phyloP scores from a whole-genome alignment of 257 asterid species.

The Lycium barbarum region DNA sequence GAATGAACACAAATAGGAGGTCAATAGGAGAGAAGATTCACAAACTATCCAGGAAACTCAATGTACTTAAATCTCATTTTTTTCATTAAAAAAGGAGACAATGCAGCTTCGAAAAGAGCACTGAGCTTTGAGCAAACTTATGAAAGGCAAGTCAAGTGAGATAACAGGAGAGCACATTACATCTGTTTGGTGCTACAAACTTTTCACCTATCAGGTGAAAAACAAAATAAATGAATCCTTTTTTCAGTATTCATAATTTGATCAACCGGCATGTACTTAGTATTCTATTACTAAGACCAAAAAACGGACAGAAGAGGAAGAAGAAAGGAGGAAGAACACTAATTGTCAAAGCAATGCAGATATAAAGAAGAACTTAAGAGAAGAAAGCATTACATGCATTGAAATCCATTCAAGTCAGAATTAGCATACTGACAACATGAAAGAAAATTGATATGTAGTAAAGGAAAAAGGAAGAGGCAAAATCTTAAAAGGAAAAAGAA shows the following conservation, averaged over 20 bases:
- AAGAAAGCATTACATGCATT: constrained; percentile 2
- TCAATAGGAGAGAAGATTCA: constrained; percentile 3
- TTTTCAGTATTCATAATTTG: background rate
- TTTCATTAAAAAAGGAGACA: background rate
- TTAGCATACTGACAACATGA: background rate
- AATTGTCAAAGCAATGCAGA: background rate
- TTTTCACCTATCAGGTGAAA: background rate
- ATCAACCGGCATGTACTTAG: background rate
- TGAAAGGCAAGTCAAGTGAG: background rate
- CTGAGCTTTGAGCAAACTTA: background rate
- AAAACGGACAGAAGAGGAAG: background rate
- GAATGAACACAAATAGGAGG: background rate
- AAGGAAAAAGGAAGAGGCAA: constrained; percentile 1
- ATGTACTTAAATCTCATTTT: background rate
- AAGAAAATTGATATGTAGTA: constrained; percentile 6
- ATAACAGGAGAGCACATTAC: background rate
- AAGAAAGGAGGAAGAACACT: background rate
- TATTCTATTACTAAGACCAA: constrained; percentile 13
- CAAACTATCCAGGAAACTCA: constrained; percentile 2
- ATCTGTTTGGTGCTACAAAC: background rate
- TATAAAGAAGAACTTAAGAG: background rate
- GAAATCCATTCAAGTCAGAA: background rate
- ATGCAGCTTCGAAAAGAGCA: background rate
- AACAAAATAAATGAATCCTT: background rate
- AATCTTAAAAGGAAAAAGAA: constrained; percentile 4